Evolutionary conservation across 2,329 filamentous ascomycete species (phyloP).

Genomic region (Talaromyces sp.): DNA sequence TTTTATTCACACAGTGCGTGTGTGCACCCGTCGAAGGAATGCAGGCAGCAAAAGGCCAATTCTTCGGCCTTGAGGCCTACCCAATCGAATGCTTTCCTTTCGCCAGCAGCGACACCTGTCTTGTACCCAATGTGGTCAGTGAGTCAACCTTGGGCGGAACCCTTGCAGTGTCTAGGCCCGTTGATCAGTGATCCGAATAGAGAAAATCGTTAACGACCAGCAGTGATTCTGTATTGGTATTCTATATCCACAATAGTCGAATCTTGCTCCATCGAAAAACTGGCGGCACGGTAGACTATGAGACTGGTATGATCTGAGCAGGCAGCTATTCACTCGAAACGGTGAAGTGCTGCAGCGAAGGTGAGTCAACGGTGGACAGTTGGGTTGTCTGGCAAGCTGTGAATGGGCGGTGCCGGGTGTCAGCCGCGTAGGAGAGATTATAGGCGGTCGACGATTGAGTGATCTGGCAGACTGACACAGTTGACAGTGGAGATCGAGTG

Average conservation of each 20-base stretch:
- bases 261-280: conserved; percentile 28
- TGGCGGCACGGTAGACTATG: conserved; percentile 11
- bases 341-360: conserved; percentile 13
- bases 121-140: conserved; percentile 16
- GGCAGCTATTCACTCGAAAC: conserved; percentile 4
- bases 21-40: conserved; percentile 5
- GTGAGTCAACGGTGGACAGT: conserved; percentile 16
- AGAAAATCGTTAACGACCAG: conserved; percentile 24
- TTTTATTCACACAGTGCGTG: conserved; percentile 15
- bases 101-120: conserved; percentile 6
- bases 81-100: conserved; percentile 8
- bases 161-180: conserved; percentile 17
- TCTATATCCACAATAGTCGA: conserved; percentile 24
- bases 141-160: conserved; percentile 13
- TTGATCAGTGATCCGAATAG: conserved; percentile 17
- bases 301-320: conserved; percentile 7
- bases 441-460: conserved; percentile 15
- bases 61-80: conserved; percentile 13
- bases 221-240: conserved; percentile 25
- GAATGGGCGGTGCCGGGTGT: conserved; percentile 15
- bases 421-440: conserved; percentile 9
- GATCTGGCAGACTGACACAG: conserved; percentile 20
- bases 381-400: conserved; percentile 17
- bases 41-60: conserved; percentile 9
- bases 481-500: conserved; percentile 16